Percentiles rank a stretch among this genome's conserved stretches.
These are phyloP conservation scores for Eucalyptus cloeziana DNA, from an alignment of 345 rosid genomes.

Conservation along the genomic window DNA sequence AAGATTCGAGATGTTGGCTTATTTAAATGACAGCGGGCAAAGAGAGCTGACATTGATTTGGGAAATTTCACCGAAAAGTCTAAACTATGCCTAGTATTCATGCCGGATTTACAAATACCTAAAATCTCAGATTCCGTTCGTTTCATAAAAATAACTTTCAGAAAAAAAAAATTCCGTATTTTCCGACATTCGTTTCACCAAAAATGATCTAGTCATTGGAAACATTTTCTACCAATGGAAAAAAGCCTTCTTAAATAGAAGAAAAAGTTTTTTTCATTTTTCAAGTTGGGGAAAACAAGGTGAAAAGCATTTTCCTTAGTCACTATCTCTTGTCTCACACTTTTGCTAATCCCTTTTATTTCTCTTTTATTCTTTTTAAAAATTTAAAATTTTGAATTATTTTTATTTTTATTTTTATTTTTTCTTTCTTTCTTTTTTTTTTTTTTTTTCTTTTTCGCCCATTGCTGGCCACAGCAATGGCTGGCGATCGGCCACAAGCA, in stretches of 20 bases:
- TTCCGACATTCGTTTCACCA: fast-evolving
- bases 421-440: too few relatives aligned
- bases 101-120: too few relatives aligned
- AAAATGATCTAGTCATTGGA: fast-evolving
- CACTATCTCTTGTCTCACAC: too few relatives aligned
- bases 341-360: too few relatives aligned
- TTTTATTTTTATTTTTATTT: fast-evolving
- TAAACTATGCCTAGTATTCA: fast-evolving
- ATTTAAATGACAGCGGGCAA: not conserved
- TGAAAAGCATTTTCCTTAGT: too few relatives aligned
- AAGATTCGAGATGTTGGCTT: not conserved
- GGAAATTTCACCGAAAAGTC: fast-evolving
- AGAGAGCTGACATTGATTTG: fast-evolving
- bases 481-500: fast-evolving
- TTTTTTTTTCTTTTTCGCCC: too few relatives aligned
- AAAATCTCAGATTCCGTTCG: fast-evolving
- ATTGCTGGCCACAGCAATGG: fast-evolving
- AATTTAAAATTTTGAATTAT: fast-evolving
- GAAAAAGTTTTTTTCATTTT: too few relatives aligned
- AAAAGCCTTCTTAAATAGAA: too few relatives aligned
- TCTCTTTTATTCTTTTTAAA: too few relatives aligned
- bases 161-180: fast-evolving
- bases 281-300: too few relatives aligned
- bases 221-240: too few relatives aligned
- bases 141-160: too few relatives aligned